Percentiles rank a stretch among this genome's conserved stretches.
Evolutionary conservation across 2,329 filamentous ascomycete genomes (phyloP).

Genomic region (Colletotrichum spaethianum): DNA sequence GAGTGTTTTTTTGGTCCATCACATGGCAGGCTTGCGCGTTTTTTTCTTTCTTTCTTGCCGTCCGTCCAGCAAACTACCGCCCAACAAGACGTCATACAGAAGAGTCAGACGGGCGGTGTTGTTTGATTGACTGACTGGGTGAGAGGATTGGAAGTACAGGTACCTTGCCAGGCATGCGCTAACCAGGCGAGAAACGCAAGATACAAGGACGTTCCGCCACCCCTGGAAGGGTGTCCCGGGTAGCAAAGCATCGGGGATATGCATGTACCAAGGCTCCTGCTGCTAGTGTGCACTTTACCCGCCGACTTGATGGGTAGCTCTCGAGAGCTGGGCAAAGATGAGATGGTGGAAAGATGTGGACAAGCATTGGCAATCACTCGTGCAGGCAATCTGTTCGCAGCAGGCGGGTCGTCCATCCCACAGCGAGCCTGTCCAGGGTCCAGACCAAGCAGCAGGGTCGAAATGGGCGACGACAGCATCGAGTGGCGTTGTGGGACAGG

Average conservation of each 20-base stretch:
- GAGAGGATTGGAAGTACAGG: too few species aligned
- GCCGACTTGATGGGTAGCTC: neutral
- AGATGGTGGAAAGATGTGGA: neutral
- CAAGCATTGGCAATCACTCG: neutral
- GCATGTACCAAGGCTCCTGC: constrained; percentile 12
- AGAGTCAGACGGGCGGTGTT: neutral
- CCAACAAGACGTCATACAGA: neutral
- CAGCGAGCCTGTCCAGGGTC: neutral
- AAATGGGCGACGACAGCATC: neutral
- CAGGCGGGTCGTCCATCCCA: constrained; percentile 1
- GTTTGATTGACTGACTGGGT: neutral
- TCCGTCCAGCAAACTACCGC: neutral
- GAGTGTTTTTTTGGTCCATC: constrained; percentile 12
- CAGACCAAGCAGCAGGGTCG: neutral
- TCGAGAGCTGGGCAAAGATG: neutral
- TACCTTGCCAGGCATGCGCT: too few species aligned
- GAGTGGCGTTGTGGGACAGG: neutral
- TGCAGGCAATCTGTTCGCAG: neutral
- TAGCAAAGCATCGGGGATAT: neutral
- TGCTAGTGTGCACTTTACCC: neutral
- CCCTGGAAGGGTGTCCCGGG: too few species aligned
- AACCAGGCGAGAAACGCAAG: neutral
- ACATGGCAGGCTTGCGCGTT: constrained; percentile 1
- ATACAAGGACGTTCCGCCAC: neutral
- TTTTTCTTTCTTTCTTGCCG: neutral